Percentiles rank a stretch among this genome's conserved stretches.
Conservation (phyloP, 2,329 filamentous ascomycete species). For the Fusarium agapanthi region DNA sequence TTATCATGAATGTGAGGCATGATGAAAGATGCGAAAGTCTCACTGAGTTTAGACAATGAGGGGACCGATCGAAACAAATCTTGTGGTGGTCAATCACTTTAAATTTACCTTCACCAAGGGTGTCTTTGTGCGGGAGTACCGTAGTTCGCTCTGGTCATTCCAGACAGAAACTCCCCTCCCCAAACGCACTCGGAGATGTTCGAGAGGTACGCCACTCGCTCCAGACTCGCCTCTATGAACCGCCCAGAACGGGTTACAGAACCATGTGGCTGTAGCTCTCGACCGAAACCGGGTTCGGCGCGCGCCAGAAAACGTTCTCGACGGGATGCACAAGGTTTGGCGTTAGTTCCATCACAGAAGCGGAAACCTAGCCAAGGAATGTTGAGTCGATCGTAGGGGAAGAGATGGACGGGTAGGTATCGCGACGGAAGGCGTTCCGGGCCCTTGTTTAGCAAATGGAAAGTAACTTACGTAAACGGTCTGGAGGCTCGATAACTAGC, state of each 20-base stretch:
- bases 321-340: neutral
- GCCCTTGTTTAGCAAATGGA: neutral
- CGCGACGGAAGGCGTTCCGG: neutral
- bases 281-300: neutral
- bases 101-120: neutral
- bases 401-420: neutral
- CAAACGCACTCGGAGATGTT: neutral
- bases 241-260: neutral
- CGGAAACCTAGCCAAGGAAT: neutral
- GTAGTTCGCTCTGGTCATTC: too few species aligned
- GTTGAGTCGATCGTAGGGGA: neutral
- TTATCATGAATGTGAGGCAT: neutral
- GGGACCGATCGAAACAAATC: neutral
- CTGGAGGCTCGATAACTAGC: neutral
- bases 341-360: neutral
- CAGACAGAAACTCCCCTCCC: neutral
- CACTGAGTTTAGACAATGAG: neutral
- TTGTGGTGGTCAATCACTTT: neutral
- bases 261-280: neutral
- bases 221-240: neutral
- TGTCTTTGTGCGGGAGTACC: neutral
- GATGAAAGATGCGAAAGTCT: neutral
- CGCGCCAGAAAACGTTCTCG: neutral
- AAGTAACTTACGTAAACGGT: neutral
- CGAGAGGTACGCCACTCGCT: neutral